Base-by-base conservation (phyloP, 139 green algal species). In the Micractinium conductrix region DNA sequence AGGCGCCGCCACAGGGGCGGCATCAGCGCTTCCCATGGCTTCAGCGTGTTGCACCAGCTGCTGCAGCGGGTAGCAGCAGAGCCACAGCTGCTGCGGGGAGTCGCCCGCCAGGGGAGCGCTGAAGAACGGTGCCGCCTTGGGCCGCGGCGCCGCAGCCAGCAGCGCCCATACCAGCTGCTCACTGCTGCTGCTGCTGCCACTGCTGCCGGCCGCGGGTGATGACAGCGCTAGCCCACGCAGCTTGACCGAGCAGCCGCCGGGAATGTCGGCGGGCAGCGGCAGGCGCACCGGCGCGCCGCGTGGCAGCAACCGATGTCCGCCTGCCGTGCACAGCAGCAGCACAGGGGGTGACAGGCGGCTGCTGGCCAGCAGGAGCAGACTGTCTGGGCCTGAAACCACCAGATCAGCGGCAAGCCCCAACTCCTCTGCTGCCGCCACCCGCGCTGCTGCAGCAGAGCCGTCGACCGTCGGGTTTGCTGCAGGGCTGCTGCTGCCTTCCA, bases 281-380 rank as follows among this genome's bases (percentile, higher is more conserved):
- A 82, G 58, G 2, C 10, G 55, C 30, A 43, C 40, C 45, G 45
- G 37, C 6, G 12, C 45, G 12, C 58, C 14, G 4, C 33, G 58
- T 26, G 2, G 28, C 1, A 4, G 33, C 76, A 58, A 17, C 42
- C 58, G 42, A 21, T 78, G 42, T 2, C 12, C 3, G 38, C 55
- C 58, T 8, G 55, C 16, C 33, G 17, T 53, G 58, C 76, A 82
- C 38, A 82, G 19, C 19, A 58, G 38, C 7, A 82, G 38, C 12
- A 58, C 62, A 28, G 76, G 76, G 16, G 55, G 0, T 2, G 50
- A 1, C 10, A 19, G 6, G 33, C 42, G 43, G 76, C 76, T 82
- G 76, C 76, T 72, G 12, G 38, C 53, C 58, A 82, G 76, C 28
- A 82, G 53, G n/a, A n/a, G n/a, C n/a, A n/a, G n/a, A n/a, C 35